These are phyloP conservation scores for Cryptococcus amylolentus DNA, from an alignment of 1,284 basidiomycete species.

Conservation along the genomic window DNA sequence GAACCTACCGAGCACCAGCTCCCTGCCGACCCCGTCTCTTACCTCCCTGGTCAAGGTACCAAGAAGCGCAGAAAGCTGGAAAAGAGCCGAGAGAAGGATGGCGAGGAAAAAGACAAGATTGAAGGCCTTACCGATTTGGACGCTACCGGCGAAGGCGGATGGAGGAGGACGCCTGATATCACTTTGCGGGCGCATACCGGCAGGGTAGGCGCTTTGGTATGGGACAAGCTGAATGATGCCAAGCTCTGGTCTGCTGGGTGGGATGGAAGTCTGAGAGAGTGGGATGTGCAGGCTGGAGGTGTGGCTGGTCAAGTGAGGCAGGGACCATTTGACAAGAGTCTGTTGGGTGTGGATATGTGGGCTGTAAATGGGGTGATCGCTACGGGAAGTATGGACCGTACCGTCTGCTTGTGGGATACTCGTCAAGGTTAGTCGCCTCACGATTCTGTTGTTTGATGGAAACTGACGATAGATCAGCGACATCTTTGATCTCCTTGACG, in stretches of 20 bases:
- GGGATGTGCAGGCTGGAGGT: slow-evolving; percentile 50
- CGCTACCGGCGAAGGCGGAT: slow-evolving; percentile 39
- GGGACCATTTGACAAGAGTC: slow-evolving; percentile 51
- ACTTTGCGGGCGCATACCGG: slow-evolving; percentile 47
- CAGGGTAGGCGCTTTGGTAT: slow-evolving; percentile 40
- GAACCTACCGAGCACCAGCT: slow-evolving; percentile 47
- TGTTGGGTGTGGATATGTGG: slow-evolving; percentile 52
- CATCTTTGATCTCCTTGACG: slow-evolving; percentile 53
- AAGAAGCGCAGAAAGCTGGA: slow-evolving; percentile 59
- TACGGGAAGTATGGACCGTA: slow-evolving; percentile 54
- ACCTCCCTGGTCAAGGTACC: slow-evolving; percentile 49
- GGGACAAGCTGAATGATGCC: slow-evolving; percentile 36
- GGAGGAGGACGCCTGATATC: slow-evolving; percentile 43
- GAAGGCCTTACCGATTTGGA: slow-evolving; percentile 43
- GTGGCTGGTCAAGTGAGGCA: slow-evolving; percentile 47
- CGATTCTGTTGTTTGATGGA: neutral
- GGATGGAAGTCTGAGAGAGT: slow-evolving; percentile 53
- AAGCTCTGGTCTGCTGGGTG: slow-evolving; percentile 49
- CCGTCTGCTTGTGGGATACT: slow-evolving; percentile 54
- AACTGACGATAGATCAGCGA: slow-evolving; percentile 22
- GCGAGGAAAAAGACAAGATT: slow-evolving; percentile 49
- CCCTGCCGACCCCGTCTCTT: slow-evolving; percentile 41
- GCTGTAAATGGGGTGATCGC: slow-evolving; percentile 47
- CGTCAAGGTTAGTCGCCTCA: slow-evolving; percentile 42
- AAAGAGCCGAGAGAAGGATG: slow-evolving; percentile 22